Evolutionary conservation across 306 rosid genomes (phyloP).

Genomic region (Trichosanthes cucumerina): DNA sequence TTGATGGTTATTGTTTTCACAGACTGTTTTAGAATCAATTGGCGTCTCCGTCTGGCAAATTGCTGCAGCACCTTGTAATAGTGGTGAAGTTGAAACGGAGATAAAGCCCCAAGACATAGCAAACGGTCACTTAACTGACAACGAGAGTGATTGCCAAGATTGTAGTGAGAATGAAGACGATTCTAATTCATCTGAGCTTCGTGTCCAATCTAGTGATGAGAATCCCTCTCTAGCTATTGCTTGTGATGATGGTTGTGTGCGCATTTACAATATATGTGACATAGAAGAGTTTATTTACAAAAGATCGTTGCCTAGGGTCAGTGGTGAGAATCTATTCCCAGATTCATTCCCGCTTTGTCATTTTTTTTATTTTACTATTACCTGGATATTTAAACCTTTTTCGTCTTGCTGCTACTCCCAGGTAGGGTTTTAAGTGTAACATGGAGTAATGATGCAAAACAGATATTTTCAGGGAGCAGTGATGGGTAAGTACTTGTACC

Average conservation of each 20-base stretch:
- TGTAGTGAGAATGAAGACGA: slow-evolving; percentile 56
- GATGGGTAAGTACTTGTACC: slow-evolving; percentile 57
- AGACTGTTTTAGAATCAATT: slow-evolving; percentile 55
- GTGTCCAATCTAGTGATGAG: slow-evolving; percentile 19
- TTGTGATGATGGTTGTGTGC: slow-evolving; percentile 68
- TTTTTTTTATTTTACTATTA: slow-evolving; percentile 1
- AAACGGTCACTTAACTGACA: slow-evolving; percentile 34
- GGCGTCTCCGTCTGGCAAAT: slow-evolving; percentile 86
- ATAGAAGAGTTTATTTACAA: slow-evolving; percentile 47
- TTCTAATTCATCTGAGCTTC: slow-evolving; percentile 24
- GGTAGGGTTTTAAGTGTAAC: slow-evolving; percentile 76
- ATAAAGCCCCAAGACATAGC: slow-evolving; percentile 10
- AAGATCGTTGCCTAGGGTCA: slow-evolving; percentile 69
- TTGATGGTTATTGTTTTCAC: not conserved
- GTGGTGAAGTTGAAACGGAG: slow-evolving; percentile 10
- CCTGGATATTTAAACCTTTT: not conserved
- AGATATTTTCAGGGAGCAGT: slow-evolving; percentile 80
- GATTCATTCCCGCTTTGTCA: not conserved
- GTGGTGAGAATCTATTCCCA: slow-evolving; percentile 50
- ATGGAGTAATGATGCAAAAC: slow-evolving; percentile 69
- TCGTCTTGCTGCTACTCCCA: slow-evolving; percentile 23
- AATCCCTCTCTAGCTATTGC: slow-evolving; percentile 53
- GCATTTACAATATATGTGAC: slow-evolving; percentile 46
- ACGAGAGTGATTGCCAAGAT: slow-evolving; percentile 23
- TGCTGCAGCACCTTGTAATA: slow-evolving; percentile 38